These are phyloP conservation scores for Gracilariopsis chorda DNA, from an alignment of 23 red algal species.

Conservation along the genomic window DNA sequence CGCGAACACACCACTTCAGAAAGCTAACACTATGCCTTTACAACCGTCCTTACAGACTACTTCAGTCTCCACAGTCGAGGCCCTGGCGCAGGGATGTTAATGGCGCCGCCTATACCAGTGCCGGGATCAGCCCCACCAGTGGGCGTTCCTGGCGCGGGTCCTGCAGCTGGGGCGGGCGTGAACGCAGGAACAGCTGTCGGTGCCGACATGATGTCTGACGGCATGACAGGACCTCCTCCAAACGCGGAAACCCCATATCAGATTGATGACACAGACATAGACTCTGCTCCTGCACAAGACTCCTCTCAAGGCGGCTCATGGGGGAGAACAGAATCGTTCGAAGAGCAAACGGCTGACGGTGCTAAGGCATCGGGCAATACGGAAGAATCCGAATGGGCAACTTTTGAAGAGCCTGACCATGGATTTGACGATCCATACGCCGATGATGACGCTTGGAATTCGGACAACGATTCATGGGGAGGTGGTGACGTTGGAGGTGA, in stretches of 20 bases:
- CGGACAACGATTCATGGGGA: neutral
- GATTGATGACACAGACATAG: neutral
- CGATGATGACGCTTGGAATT: slow-evolving; percentile 21
- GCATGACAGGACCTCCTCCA: neutral
- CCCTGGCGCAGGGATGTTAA: slow-evolving; percentile 52
- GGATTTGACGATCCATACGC: slow-evolving; percentile 51
- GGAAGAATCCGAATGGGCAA: slow-evolving; percentile 51
- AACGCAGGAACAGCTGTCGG: slow-evolving; percentile 33
- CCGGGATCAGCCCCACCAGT: neutral
- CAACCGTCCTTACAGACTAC: slow-evolving; percentile 33
- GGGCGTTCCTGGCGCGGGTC: neutral
- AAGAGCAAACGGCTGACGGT: neutral
- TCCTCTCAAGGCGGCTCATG: neutral
- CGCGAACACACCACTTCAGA: neutral
- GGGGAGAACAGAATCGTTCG: neutral
- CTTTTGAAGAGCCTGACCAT: slow-evolving; percentile 64
- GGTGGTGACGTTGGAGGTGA: neutral
- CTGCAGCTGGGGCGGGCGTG: neutral
- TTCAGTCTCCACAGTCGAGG: slow-evolving; percentile 90
- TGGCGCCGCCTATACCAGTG: slow-evolving; percentile 9
- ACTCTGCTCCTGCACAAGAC: neutral
- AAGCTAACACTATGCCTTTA: neutral
- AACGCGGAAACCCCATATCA: neutral
- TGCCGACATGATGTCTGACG: slow-evolving; percentile 46
- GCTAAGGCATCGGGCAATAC: neutral